phyloP scores from a whole-genome alignment of 2,329 filamentous ascomycete genomes.

The Phialemoniopsis sp. region DNA sequence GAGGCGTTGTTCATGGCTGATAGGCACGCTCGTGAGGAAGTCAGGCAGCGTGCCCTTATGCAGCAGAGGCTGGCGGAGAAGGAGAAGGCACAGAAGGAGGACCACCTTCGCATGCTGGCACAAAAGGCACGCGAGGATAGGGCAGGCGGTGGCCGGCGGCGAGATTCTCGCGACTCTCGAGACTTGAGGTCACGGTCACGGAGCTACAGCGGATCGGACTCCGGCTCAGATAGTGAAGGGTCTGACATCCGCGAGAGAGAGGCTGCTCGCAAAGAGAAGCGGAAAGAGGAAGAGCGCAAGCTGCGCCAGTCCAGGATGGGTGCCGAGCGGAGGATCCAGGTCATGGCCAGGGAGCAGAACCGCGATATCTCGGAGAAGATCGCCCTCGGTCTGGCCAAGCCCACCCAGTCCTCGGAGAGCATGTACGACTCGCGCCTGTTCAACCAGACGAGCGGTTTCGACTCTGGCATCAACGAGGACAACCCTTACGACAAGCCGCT shows the following conservation, averaged over 20 bases:
- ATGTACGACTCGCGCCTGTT: conserved; percentile 98
- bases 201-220: conserved; percentile 51
- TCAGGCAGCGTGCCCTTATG: conserved; percentile 88
- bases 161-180: conserved; percentile 8
- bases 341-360: conserved; percentile 92
- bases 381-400: conserved; percentile 89
- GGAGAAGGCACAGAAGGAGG: conserved; percentile 92
- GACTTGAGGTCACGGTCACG: conserved; percentile 33
- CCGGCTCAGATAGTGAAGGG: conserved; percentile 54
- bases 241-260: conserved; percentile 73
- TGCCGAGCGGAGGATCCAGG: conserved; percentile 82
- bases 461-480: conserved; percentile 93
- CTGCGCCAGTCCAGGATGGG: conserved; percentile 94
- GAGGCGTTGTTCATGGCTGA: conserved; percentile 94
- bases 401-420: conserved; percentile 82
- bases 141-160: conserved; percentile 37
- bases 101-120: conserved; percentile 80
- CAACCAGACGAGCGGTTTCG: conserved; percentile 89
- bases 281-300: conserved; percentile 82
- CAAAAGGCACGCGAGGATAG: conserved; percentile 89
- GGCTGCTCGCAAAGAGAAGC: conserved; percentile 70
- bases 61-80: conserved; percentile 95
- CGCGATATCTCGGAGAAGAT: conserved; percentile 97
- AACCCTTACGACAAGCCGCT: conserved; percentile 96
- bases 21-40: conserved; percentile 90